phyloP scores from a whole-genome alignment of 2,329 filamentous ascomycete species.

The Clarireedia monteithiana region DNA sequence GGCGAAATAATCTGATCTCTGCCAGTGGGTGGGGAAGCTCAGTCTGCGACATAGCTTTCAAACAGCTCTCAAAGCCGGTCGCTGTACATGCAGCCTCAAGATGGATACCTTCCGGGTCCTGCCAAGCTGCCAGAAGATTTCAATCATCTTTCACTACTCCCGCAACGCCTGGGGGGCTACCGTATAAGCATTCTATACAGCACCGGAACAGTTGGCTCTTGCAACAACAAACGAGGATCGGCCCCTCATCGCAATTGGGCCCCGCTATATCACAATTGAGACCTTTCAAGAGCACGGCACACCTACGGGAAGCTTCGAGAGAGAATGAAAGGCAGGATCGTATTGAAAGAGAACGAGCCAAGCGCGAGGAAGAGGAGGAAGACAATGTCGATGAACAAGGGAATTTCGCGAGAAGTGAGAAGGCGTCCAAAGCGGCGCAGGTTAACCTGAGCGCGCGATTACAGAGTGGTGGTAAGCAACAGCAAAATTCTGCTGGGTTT shows the following conservation, averaged over 20 bases:
- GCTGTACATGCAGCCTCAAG: conserved; percentile 10
- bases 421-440: conserved; percentile 77
- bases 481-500: conserved; percentile 49
- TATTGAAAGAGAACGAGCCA: conserved; percentile 30
- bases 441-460: conserved; percentile 83
- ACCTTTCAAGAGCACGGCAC: conserved; percentile 22
- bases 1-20: conserved; percentile 15
- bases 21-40: conserved; percentile 20
- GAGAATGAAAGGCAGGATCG: conserved; percentile 27
- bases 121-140: conserved; percentile 9
- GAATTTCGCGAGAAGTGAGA: conserved; percentile 68
- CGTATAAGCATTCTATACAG: conserved; percentile 11
- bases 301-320: conserved; percentile 17
- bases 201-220: conserved; percentile 11
- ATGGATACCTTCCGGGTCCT: conserved; percentile 3
- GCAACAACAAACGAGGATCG: conserved; percentile 9
- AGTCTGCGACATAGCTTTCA: conserved; percentile 20
- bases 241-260: conserved; percentile 22
- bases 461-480: conserved; percentile 63
- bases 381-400: conserved; percentile 41
- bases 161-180: conserved; percentile 7
- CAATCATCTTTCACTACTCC: conserved; percentile 15
- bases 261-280: conserved; percentile 25
- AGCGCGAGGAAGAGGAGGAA: conserved; percentile 36
- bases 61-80: conserved; percentile 15